A percentile compares a stretch with the other conserved stretches of the same genome.
Conservation (phyloP, 2,329 filamentous ascomycete species). For the Penicillium glabrum region DNA sequence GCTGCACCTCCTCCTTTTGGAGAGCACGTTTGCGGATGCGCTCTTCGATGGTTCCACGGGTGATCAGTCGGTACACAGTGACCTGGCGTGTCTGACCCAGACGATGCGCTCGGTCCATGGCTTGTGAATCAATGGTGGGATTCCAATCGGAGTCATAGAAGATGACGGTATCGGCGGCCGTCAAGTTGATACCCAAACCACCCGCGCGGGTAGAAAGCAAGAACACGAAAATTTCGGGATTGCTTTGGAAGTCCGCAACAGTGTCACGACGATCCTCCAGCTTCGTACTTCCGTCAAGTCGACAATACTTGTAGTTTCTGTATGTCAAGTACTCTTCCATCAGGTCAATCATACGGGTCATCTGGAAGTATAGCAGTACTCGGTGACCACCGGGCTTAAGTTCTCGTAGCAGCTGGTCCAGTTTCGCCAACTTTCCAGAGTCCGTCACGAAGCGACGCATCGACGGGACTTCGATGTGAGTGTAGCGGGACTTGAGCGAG, state of each 20-base stretch:
- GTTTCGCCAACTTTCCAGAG: slow-evolving; percentile 89
- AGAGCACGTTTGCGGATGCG: slow-evolving; percentile 94
- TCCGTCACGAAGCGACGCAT: slow-evolving; percentile 98
- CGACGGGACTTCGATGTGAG: slow-evolving; percentile 86
- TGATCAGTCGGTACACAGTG: slow-evolving; percentile 96
- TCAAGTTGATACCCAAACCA: slow-evolving; percentile 97
- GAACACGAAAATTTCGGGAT: slow-evolving; percentile 95
- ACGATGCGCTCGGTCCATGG: slow-evolving; percentile 98
- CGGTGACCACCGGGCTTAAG: slow-evolving; percentile 92
- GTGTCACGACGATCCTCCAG: slow-evolving; percentile 95
- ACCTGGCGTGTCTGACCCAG: slow-evolving; percentile 94
- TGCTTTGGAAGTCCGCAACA: slow-evolving; percentile 92
- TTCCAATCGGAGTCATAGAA: slow-evolving; percentile 99
- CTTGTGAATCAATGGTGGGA: slow-evolving; percentile 96
- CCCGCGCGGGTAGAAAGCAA: slow-evolving; percentile 92
- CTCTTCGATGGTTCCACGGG: slow-evolving; percentile 93
- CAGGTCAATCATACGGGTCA: slow-evolving; percentile 99
- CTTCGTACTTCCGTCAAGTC: slow-evolving; percentile 94
- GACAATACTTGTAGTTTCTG: slow-evolving; percentile 98
- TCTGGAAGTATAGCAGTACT: slow-evolving; percentile 98
- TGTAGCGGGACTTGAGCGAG: slow-evolving; percentile 80
- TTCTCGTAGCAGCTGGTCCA: slow-evolving; percentile 82
- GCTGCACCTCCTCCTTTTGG: slow-evolving; percentile 98
- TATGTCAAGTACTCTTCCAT: slow-evolving; percentile 99
- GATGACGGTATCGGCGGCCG: slow-evolving; percentile 94